Conservation (phyloP, 768 basidiomycete genomes). For the Amanita pseudoporphyria region DNA sequence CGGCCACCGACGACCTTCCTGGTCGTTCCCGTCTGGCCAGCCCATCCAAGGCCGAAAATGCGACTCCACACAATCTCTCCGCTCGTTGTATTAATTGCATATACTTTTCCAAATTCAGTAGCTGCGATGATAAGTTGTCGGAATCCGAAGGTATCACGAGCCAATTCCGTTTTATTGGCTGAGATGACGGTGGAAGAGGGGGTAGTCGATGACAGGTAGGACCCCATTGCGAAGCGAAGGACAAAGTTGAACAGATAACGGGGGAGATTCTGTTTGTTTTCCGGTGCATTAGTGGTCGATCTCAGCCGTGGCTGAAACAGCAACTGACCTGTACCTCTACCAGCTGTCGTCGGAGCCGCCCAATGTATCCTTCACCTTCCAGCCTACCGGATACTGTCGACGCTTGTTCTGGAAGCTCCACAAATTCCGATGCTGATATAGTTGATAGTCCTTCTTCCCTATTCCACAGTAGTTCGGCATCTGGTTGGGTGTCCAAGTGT, state of each 20-base stretch:
- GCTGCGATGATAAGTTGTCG: constrained; percentile 72
- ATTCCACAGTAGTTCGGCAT: constrained; percentile 47
- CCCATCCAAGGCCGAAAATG: constrained; percentile 66
- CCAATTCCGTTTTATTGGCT: constrained; percentile 24
- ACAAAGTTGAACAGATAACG: constrained; percentile 56
- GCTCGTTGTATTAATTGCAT: constrained; percentile 71
- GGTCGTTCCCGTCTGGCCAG: constrained; percentile 16
- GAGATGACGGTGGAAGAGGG: constrained; percentile 21
- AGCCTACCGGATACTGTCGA: constrained; percentile 24
- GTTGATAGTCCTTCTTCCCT: constrained; percentile 74
- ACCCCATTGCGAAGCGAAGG: constrained; percentile 62
- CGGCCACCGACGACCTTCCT: constrained; percentile 33
- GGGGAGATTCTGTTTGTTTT: constrained; percentile 58
- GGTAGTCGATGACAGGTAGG: constrained; percentile 42
- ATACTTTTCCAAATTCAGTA: constrained; percentile 65
- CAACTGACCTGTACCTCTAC: constrained; percentile 44
- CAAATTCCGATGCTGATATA: constrained; percentile 54
- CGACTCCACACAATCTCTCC: constrained; percentile 77
- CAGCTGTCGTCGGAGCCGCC: constrained; percentile 46
- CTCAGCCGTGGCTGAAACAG: not conserved
- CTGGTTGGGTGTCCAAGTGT: constrained; percentile 14
- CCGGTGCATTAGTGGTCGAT: not conserved
- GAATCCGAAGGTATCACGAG: constrained; percentile 80
- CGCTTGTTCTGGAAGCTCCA: constrained; percentile 67
- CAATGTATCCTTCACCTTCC: constrained; percentile 38